phyloP scores from a whole-genome alignment of 2,329 filamentous ascomycete species.

The Aspergillus ruber region DNA sequence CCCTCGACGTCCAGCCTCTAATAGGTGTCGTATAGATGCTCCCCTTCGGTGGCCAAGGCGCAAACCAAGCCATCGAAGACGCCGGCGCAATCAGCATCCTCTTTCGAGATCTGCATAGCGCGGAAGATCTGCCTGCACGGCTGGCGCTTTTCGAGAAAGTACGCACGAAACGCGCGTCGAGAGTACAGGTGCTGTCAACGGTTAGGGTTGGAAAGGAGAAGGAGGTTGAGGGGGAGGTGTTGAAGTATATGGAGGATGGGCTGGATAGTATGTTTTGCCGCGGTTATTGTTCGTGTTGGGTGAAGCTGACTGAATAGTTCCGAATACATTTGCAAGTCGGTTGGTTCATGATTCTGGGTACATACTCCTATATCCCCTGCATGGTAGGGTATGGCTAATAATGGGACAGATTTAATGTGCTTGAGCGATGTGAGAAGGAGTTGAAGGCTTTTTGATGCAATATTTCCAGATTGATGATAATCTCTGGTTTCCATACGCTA shows the following conservation, averaged over 20 bases:
- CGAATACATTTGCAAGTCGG: not conserved
- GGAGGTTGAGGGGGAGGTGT: not conserved
- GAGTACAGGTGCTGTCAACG: slow-evolving; percentile 1
- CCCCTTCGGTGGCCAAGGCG: slow-evolving; percentile 21
- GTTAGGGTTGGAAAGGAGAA: slow-evolving; percentile 1
- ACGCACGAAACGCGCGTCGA: not conserved
- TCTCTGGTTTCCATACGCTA: no score
- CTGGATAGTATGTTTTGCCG: not conserved
- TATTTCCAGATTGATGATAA: no score
- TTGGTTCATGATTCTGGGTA: not conserved
- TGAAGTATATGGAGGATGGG: not conserved
- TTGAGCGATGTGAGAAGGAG: not conserved
- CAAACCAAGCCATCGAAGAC: slow-evolving; percentile 30
- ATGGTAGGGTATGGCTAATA: not conserved
- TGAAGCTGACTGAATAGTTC: not conserved
- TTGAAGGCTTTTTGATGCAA: not conserved
- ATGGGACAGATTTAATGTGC: not conserved
- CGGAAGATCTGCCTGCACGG: not conserved
- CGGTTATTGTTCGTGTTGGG: not conserved
- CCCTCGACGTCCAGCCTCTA: not conserved
- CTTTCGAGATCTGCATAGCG: slow-evolving; percentile 3
- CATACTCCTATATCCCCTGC: no score
- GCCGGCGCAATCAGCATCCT: slow-evolving; percentile 23
- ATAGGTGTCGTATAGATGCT: slow-evolving; percentile 13
- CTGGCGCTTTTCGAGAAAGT: slow-evolving; percentile 3